Base-by-base conservation (phyloP, 179 eudicot genomes). In the Heliamphora pulchella region DNA sequence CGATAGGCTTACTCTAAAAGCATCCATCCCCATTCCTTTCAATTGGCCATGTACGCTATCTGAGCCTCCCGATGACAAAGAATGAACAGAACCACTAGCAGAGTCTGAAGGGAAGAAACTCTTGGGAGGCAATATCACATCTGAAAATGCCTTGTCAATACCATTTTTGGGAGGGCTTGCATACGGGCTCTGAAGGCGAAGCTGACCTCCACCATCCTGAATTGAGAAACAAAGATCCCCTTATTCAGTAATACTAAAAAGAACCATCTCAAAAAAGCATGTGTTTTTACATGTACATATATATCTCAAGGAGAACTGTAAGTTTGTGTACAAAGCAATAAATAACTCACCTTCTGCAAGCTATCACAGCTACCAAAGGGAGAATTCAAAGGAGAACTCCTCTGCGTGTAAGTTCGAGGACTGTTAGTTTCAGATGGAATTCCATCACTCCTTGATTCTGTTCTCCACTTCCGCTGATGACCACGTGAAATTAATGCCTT, bases 401-500 rank as follows among this genome's bases (percentile, higher is more conserved):
- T 86, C 76, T 91, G 83, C 17, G 99, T 96, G 85, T 91, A 90
- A 83, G 97, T 88, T 75, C 99, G 89, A 17, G 99, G 99, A 86
- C 99, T 96, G 84, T 85, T 96, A 83, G 97, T 97, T 88, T 91
- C 99, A 79, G 99, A 96, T 64, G 97, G 89, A 84, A 92, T 87
- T 69, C 96, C 93, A 84, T 96, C 99, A 76, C 98, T 94, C 84
- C 98, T 94, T 81, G 99, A 91, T 83, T 94, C 99, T 72, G 97
- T 83, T 91, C 97, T 92, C 94, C 97, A 91, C 86, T 90, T 96
- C 80, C 94, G 82, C 80, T 96, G 98, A 86, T 90, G 97, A 81
- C 91, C 81, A 79, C 94, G 92, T 58, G 98, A 91, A 85, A 92
- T 94, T 80, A 96, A 84, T 78, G 99, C 91, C 87, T 96, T 96